Evolutionary conservation across 2,329 filamentous ascomycete species (phyloP), one percentile per base, ranked within the genome.

Genomic region (Chaetomium sp.): DNA sequence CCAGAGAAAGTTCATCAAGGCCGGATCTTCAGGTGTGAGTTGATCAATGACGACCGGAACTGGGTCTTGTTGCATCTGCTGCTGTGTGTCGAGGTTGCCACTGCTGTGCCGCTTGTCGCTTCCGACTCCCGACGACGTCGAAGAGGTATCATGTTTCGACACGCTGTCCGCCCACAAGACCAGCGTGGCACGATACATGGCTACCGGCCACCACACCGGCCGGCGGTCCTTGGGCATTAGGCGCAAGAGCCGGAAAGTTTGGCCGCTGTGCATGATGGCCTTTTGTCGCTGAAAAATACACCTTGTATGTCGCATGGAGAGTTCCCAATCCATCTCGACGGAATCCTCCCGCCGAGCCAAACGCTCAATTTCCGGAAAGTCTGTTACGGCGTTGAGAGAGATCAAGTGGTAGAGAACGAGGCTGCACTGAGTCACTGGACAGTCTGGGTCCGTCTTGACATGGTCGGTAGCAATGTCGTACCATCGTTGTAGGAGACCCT

Each of bases 381-480:
- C 82, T 12, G 84, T 85, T 34, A 87, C 79, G 7, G 82, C 79
- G 62, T 88, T 88, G 56, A 89, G 76, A 49, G 79, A 84, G 65
- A 89, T 83, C 43, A 89, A 76, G 63, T 89, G 86, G 67, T 86
- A 88, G 58, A 89, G 77, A 44, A 86, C 79, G 43, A 89, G 70
- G 64, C 85, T 87, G 60, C 81, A 83, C 63, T 79, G 79, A 65
- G 81, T 86, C 60, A 84, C 74, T 12, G 79, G 70, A 60, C 84
- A 87, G 48, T 72, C 69, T 1, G 79, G 76, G 63, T 84, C 77
- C n/a, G 72, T 69, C 64, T 81, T 80, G 63, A 74, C 70, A 65
- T 82, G 78, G 9, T 73, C 69, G 57, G 80, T 76, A 40, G 81
- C 80, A n/a, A 88, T 72, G 57, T 82, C 77, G 67, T 85, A 85